Percentiles rank a stretch among this genome's conserved stretches.
Evolutionary conservation across 257 asterid genomes (phyloP).

Genomic region (Mitragyna speciosa): DNA sequence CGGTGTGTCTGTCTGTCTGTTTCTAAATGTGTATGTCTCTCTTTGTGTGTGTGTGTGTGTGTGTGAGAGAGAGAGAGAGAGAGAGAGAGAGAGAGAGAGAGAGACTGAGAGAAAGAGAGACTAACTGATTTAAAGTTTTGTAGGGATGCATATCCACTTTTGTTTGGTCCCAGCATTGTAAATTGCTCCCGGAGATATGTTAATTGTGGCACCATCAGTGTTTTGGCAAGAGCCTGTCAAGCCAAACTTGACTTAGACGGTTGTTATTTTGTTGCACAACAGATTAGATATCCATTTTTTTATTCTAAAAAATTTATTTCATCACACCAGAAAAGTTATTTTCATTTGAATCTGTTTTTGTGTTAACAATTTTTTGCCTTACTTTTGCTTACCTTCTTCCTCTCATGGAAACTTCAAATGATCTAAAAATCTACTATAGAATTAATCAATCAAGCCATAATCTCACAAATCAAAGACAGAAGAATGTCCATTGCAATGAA

Average conservation of each 20-base stretch:
- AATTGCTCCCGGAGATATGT: conserved; percentile 91
- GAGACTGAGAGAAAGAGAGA: conserved; percentile 24
- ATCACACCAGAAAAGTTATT: background rate
- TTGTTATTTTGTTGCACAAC: background rate
- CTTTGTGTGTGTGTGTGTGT: background rate
- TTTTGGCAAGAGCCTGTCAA: conserved; percentile 83
- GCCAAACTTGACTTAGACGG: background rate
- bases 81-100: conserved; percentile 18
- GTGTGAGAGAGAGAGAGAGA: conserved; percentile 3
- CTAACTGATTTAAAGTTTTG: conserved; percentile 70
- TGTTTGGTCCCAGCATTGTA: conserved; percentile 75
- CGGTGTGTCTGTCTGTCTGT: background rate
- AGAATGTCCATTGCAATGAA: background rate
- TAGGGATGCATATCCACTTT: conserved; percentile 71
- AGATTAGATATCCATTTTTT: background rate
- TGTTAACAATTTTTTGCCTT: background rate
- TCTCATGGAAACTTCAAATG: background rate
- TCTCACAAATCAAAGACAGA: background rate
- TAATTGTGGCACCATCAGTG: conserved; percentile 71
- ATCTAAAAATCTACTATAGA: background rate
- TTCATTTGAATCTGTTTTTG: background rate
- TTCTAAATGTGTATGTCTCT: background rate
- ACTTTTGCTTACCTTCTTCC: background rate
- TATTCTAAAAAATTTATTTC: background rate
- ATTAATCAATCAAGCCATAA: background rate